These are phyloP conservation scores for Citrus inodora DNA, from an alignment of 345 rosid species.

Conservation along the genomic window DNA sequence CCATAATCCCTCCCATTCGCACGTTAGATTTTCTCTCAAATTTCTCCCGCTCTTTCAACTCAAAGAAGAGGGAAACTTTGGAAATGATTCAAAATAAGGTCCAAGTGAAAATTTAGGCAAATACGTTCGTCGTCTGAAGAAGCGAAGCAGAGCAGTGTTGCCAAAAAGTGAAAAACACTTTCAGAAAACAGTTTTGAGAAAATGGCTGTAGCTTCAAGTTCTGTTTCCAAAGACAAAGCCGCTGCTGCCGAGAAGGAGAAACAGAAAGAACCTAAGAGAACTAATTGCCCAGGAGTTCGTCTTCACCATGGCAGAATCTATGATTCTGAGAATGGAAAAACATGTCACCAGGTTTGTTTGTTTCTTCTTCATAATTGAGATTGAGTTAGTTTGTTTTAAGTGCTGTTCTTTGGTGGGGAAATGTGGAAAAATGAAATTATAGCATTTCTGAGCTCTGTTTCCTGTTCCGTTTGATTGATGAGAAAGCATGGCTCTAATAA, in stretches of 20 bases:
- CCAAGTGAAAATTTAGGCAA: not conserved
- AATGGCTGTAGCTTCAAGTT: constrained; percentile 28
- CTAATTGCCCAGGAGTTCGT: constrained; percentile 47
- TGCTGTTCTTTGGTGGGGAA: not conserved
- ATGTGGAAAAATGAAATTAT: not conserved
- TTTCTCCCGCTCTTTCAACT: constrained; percentile 1
- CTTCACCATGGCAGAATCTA: constrained; percentile 45
- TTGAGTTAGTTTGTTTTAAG: not conserved
- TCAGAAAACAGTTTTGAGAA: not conserved
- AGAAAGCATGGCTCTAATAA: not conserved
- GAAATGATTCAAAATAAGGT: not conserved
- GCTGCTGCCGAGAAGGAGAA: constrained; percentile 7
- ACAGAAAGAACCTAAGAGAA: constrained; percentile 18
- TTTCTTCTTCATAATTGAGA: not conserved
- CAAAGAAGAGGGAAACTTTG: not conserved
- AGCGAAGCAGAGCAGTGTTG: not conserved
- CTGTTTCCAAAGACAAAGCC: not conserved
- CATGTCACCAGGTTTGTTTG: constrained; percentile 64
- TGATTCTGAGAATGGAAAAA: constrained; percentile 61
- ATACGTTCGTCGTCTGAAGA: not conserved
- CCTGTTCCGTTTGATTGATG: not conserved
- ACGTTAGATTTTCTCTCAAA: not conserved
- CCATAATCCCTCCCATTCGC: not conserved
- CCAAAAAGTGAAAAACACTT: not conserved
- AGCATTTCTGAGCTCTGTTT: not conserved